phyloP scores from a whole-genome alignment of 176 grass and related monocot species.

The Zoysia japonica region DNA sequence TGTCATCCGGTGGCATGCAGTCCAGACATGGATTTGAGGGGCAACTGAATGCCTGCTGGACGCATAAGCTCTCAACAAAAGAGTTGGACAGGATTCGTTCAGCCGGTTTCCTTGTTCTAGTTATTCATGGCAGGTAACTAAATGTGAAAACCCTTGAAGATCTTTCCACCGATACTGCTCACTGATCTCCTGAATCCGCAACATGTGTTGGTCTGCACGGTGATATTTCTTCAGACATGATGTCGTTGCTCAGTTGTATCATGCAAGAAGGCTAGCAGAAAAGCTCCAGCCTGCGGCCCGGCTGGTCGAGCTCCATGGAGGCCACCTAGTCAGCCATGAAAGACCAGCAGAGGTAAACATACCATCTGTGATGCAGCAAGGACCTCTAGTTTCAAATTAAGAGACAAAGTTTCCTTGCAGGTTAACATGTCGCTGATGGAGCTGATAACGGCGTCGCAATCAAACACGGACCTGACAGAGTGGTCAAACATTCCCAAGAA shows the following conservation, averaged over 20 bases:
- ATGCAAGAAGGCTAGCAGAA: conserved; percentile 64
- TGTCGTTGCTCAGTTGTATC: conserved; percentile 65
- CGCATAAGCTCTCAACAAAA: conserved; percentile 58
- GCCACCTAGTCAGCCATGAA: conserved; percentile 78
- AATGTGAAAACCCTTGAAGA: background rate
- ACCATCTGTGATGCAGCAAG: background rate
- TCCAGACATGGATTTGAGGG: conserved; percentile 74
- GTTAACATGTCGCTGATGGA: conserved; percentile 69
- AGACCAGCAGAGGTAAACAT: conserved; percentile 57
- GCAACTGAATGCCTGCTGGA: conserved; percentile 83
- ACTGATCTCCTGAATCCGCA: background rate
- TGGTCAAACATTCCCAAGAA: conserved; percentile 57
- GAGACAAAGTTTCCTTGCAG: conserved; percentile 34
- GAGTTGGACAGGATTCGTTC: conserved; percentile 65
- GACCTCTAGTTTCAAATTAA: background rate
- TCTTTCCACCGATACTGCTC: background rate
- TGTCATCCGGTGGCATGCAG: conserved; percentile 73
- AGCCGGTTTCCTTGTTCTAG: conserved; percentile 59
- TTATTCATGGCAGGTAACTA: conserved; percentile 75
- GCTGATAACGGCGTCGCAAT: conserved; percentile 71
- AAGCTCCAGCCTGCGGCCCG: conserved; percentile 70
- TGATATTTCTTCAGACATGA: conserved; percentile 52
- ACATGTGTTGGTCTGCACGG: background rate
- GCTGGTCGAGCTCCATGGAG: conserved; percentile 74
- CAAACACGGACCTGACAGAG: conserved; percentile 50